Percentiles rank a stretch among this genome's conserved stretches.
These are phyloP conservation scores for Pichia gijzeniarum DNA, from an alignment of 805 yeast genomes.

Conservation along the genomic window DNA sequence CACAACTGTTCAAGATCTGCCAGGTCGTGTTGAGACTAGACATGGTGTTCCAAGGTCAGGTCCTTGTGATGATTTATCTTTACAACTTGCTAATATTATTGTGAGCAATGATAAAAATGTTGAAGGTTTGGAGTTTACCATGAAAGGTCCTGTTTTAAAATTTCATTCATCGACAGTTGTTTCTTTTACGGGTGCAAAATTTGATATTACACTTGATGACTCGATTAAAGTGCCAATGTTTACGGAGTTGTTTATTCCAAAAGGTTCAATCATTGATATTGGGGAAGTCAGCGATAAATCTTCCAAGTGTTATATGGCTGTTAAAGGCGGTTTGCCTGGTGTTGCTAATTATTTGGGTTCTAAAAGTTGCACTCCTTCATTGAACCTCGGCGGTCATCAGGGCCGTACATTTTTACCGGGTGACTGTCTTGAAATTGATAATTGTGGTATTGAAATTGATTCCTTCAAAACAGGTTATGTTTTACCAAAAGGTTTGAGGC, in stretches of 20 bases:
- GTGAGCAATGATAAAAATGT: slow-evolving; percentile 20
- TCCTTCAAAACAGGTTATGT: slow-evolving; percentile 13
- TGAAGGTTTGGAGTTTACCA: slow-evolving; percentile 24
- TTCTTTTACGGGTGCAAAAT: slow-evolving; percentile 23
- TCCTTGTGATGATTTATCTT: slow-evolving; percentile 24
- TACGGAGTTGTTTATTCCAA: slow-evolving; percentile 19
- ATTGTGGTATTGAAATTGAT: background rate
- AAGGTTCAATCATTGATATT: slow-evolving; percentile 19
- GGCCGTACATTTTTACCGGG: slow-evolving; percentile 27
- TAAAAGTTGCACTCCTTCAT: slow-evolving; percentile 26
- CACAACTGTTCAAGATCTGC: slow-evolving; percentile 47
- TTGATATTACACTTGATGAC: slow-evolving; percentile 16
- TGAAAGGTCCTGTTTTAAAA: slow-evolving; percentile 24
- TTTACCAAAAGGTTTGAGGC: slow-evolving; percentile 17
- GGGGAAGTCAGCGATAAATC: slow-evolving; percentile 18
- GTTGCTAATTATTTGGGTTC: slow-evolving; percentile 28
- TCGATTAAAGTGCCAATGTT: slow-evolving; percentile 19
- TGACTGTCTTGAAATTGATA: slow-evolving; percentile 22
- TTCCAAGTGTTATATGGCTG: slow-evolving; percentile 23
- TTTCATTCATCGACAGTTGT: slow-evolving; percentile 22
- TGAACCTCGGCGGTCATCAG: slow-evolving; percentile 28
- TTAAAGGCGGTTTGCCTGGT: slow-evolving; percentile 28
- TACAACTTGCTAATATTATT: slow-evolving; percentile 24
- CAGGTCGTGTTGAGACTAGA: slow-evolving; percentile 24
- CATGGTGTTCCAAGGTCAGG: slow-evolving; percentile 27